These are phyloP conservation scores for Trametes elegans DNA, from an alignment of 768 basidiomycete species.

Conservation along the genomic window DNA sequence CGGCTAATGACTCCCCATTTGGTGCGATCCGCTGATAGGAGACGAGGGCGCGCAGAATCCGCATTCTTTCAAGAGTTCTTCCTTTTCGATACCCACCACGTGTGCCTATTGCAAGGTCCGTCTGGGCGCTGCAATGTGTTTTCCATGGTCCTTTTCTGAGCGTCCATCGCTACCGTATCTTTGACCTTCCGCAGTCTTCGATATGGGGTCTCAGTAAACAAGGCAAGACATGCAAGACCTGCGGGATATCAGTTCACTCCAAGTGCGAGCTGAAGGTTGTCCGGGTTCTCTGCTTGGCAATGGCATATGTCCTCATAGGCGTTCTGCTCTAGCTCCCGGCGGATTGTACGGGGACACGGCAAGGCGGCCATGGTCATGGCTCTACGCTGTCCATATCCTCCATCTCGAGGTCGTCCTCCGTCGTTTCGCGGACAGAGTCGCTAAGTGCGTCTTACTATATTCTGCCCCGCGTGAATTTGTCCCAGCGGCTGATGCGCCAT, in stretches of 20 bases:
- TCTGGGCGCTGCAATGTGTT: background rate
- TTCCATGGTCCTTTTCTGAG: background rate
- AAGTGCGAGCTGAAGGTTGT: slow-evolving; percentile 85
- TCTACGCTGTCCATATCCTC: slow-evolving; percentile 16
- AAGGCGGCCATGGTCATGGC: slow-evolving; percentile 23
- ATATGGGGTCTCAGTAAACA: slow-evolving; percentile 89
- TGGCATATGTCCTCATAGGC: too few species aligned
- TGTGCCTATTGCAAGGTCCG: slow-evolving; percentile 81
- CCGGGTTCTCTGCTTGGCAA: background rate
- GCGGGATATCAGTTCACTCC: slow-evolving; percentile 75
- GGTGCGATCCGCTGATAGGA: slow-evolving; percentile 40
- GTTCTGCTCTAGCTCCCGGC: slow-evolving; percentile 87
- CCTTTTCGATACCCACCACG: slow-evolving; percentile 81
- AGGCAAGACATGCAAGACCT: slow-evolving; percentile 79
- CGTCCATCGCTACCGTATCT: background rate
- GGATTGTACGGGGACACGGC: slow-evolving; percentile 47
- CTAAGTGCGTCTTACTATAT: slow-evolving; percentile 18
- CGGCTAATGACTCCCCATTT: background rate
- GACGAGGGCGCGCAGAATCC: slow-evolving; percentile 71
- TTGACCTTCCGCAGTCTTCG: slow-evolving; percentile 49
- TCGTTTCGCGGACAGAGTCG: slow-evolving; percentile 32
- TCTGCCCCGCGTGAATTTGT: background rate
- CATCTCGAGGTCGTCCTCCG: slow-evolving; percentile 33
- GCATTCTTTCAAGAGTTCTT: slow-evolving; percentile 80
- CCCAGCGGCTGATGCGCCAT: background rate